A percentile compares a stretch with the other conserved stretches of the same genome.
These are phyloP conservation scores for Helichrysum umbraculigerum DNA, from an alignment of 129 eudicot species.

Conservation along the genomic window DNA sequence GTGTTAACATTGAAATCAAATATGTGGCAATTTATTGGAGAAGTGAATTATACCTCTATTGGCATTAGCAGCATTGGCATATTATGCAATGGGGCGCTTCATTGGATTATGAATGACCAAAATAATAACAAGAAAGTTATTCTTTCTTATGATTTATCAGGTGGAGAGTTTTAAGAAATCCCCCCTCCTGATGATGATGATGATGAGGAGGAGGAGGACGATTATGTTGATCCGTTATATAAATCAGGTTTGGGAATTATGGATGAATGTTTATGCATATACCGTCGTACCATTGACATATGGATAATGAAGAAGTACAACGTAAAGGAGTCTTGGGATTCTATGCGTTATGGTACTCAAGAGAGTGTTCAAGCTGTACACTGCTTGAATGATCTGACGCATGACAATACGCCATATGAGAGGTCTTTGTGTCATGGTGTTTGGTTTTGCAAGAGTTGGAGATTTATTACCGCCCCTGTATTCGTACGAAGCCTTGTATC, in stretches of 20 bases:
- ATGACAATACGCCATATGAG: neutral
- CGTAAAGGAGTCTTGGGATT: neutral
- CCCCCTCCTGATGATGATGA: neutral
- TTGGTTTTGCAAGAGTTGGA: neutral
- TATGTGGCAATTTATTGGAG: neutral
- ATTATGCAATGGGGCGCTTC: neutral
- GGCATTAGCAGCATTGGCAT: neutral
- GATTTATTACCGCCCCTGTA: neutral
- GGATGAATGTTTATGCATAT: neutral
- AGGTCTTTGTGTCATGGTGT: neutral
- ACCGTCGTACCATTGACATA: neutral
- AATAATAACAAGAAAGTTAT: neutral
- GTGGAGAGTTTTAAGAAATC: neutral
- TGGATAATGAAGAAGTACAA: neutral
- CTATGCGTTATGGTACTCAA: neutral
- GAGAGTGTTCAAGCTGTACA: neutral
- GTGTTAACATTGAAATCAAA: neutral
- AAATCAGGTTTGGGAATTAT: neutral
- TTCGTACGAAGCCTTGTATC: constrained; percentile 13
- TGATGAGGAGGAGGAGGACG: too few relatives aligned
- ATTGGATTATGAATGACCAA: neutral
- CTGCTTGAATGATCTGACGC: neutral
- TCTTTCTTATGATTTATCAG: neutral
- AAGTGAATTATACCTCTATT: neutral
- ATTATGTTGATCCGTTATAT: neutral